phyloP scores from a whole-genome alignment of 179 eudicot genomes.

The Spinacia oleracea region DNA sequence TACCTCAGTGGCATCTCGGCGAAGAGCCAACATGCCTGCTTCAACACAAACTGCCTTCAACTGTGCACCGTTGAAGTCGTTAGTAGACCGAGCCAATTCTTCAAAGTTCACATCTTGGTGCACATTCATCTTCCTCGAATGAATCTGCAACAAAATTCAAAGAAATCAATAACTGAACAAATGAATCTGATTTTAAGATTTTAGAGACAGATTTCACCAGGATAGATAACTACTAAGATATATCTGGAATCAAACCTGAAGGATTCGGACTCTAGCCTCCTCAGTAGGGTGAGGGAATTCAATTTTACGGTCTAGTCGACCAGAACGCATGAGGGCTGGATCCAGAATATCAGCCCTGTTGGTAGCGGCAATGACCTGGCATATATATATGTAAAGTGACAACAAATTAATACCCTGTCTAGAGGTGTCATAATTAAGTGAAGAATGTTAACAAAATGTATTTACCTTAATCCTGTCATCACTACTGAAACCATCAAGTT shows the following conservation, averaged over 20 bases:
- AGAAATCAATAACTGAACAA: neutral
- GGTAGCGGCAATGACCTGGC: conserved; percentile 93
- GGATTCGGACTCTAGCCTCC: conserved; percentile 92
- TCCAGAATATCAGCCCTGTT: conserved; percentile 95
- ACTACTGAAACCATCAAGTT: conserved; percentile 97
- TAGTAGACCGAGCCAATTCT: conserved; percentile 92
- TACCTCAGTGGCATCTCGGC: conserved; percentile 98
- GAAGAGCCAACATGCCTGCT: conserved; percentile 96
- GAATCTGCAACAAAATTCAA: conserved; percentile 53
- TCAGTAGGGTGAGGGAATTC: conserved; percentile 99
- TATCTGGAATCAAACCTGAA: conserved; percentile 90
- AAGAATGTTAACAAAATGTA: neutral
- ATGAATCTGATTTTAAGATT: too few species aligned
- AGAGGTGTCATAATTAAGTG: neutral
- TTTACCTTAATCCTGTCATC: conserved; percentile 94
- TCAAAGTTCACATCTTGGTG: conserved; percentile 97
- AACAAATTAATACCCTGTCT: neutral
- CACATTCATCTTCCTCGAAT: conserved; percentile 97
- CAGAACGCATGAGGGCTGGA: conserved; percentile 97
- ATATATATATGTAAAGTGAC: neutral
- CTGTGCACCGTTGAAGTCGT: conserved; percentile 96
- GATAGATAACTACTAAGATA: too few species aligned
- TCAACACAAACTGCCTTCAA: conserved; percentile 98
- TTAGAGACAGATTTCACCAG: too few species aligned
- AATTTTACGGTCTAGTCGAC: conserved; percentile 95